Conservation (phyloP, 768 basidiomycete genomes). For the Pleurotus citrinopileatus region DNA sequence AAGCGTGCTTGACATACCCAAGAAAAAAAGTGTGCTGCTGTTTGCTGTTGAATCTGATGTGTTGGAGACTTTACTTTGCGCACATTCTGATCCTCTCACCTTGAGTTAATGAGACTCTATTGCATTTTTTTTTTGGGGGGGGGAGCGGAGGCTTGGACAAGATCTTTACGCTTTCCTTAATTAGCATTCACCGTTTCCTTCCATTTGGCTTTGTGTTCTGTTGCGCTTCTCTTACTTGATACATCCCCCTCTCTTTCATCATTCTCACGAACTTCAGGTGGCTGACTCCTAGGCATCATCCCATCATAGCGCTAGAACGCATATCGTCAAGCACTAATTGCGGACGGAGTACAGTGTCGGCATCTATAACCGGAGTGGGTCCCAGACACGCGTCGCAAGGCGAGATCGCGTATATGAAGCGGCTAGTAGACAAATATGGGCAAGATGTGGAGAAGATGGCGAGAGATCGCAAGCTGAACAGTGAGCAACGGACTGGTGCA, state of each 20-base stretch:
- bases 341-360: slow-evolving; percentile 33
- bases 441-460: slow-evolving; percentile 75
- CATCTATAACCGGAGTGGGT: slow-evolving; percentile 38
- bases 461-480: slow-evolving; percentile 74
- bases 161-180: slow-evolving; percentile 4
- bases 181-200: neutral
- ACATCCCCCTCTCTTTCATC: slow-evolving; percentile 23
- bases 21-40: too few species aligned
- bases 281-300: too few species aligned
- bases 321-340: slow-evolving; percentile 42
- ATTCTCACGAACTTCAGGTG: slow-evolving; percentile 14
- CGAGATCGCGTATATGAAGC: slow-evolving; percentile 63
- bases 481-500: slow-evolving; percentile 81
- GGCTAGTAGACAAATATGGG: slow-evolving; percentile 69
- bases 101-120: slow-evolving; percentile 1
- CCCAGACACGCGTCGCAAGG: slow-evolving; percentile 64
- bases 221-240: slow-evolving; percentile 16
- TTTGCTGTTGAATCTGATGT: slow-evolving; percentile 2
- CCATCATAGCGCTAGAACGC: slow-evolving; percentile 73
- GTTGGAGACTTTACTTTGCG: neutral
- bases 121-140: too few species aligned
- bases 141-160: too few species aligned
- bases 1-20: neutral
- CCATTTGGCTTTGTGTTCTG: slow-evolving; percentile 9
- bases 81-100: slow-evolving; percentile 6